phyloP scores from a whole-genome alignment of 2,329 filamentous ascomycete species.

The Taxawa tesnikishii region DNA sequence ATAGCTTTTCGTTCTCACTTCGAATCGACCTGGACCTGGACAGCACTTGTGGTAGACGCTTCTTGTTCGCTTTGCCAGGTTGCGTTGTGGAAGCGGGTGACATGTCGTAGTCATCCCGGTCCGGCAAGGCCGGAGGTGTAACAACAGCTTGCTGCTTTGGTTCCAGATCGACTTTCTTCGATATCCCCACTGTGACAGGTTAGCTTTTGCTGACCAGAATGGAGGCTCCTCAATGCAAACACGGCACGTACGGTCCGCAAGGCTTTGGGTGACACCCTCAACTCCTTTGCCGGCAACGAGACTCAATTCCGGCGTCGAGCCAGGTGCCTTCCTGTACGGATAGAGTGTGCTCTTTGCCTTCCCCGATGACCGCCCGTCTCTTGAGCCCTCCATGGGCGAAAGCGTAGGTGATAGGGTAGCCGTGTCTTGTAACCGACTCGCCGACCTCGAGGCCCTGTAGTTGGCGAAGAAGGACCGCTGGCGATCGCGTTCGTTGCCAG shows the following conservation, averaged over 20 bases:
- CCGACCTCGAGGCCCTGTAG: slow-evolving; percentile 9
- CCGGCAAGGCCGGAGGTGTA: too few species aligned
- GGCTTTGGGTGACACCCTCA: not conserved
- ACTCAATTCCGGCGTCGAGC: slow-evolving; percentile 35
- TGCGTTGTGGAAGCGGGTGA: slow-evolving; percentile 4
- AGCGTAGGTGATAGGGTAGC: too few species aligned
- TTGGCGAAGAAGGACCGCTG: slow-evolving; percentile 8
- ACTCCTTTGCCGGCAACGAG: not conserved
- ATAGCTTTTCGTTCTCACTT: not conserved
- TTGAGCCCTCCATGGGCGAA: too few species aligned
- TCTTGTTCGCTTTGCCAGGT: slow-evolving; percentile 7
- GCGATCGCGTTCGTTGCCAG: slow-evolving; percentile 4
- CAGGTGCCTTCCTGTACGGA: slow-evolving; percentile 28
- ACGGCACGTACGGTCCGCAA: too few species aligned
- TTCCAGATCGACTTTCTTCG: too few species aligned
- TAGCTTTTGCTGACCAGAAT: not conserved
- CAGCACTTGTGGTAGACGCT: slow-evolving; percentile 8
- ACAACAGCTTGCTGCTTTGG: too few species aligned
- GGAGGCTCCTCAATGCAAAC: too few species aligned
- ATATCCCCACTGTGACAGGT: not conserved
- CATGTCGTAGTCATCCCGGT: too few species aligned
- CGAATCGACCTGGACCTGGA: slow-evolving; percentile 8
- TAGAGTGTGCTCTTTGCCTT: slow-evolving; percentile 20
- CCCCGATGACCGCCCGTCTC: slow-evolving; percentile 2
- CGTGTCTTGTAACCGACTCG: slow-evolving; percentile 8